Evolutionary conservation across 495 filamentous ascomycete genomes (phyloP), one percentile per base, ranked within the genome.

Genomic region (Penicillium paxilli): DNA sequence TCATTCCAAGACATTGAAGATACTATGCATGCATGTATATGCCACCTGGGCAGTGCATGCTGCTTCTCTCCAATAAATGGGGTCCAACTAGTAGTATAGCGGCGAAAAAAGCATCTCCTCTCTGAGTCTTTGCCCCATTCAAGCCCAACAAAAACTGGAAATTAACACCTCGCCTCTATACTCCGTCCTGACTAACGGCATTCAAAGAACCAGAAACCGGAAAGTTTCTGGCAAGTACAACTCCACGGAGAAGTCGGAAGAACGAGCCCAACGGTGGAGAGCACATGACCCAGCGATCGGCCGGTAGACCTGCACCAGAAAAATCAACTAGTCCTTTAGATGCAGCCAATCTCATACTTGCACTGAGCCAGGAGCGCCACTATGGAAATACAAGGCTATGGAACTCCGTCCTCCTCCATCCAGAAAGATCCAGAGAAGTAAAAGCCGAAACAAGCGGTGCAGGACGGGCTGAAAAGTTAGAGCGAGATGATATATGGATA

Each of bases 201-300:
- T 22, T 22, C 37, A 10, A 7, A 37, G 14, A 49, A 4, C 46
- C 30, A 3, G 17, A 22, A 49, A 11, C 5, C 9, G 19, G 19
- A 49, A 33, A 6, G 21, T 28, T 49, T 32, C 26, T 16, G 32
- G 6, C 5, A 22, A 33, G 5, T 26, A 7, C 12, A 49, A 22
- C 11, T 35, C 40, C 40, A 42, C 40, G 40, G 40, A 42, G 40
- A 24, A 42, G 8, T 42, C 40, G 40, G 40, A 42, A 23, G 40
- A 42, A 42, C 40, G 40, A 42, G 46, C 46, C 28, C 28, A 49
- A 49, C 46, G 21, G 46, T 49, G 46, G 46, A 21, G 46, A 33
- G 32, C 46, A 49, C 46, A 49, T 49, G 46, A 49, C 32, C 28
- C 46, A 49, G 26, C 32, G 46, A 49, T 49, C 46, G 46, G 46